Conservation (phyloP, 306 rosid species). For the Sicyos baderoa region DNA sequence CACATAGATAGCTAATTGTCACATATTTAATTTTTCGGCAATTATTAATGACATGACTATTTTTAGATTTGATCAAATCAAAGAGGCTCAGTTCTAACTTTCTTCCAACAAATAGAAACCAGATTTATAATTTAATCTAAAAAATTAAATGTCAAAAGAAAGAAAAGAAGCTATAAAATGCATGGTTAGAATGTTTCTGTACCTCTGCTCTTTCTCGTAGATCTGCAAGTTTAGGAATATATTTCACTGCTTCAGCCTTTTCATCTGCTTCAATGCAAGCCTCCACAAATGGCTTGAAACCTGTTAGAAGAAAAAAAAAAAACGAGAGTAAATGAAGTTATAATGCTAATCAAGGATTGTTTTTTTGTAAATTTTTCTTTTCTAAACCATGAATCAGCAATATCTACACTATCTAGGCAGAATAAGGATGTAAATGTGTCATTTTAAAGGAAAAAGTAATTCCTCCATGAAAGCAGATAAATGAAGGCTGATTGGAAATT, state of each 20-base stretch:
- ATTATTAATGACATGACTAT: too few species aligned
- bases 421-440: neutral
- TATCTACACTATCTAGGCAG: neutral
- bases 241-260: slow-evolving; percentile 81
- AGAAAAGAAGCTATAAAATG: neutral
- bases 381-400: neutral
- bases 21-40: too few species aligned
- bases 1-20: too few species aligned
- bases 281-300: slow-evolving; percentile 89
- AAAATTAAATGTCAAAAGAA: neutral
- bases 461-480: slow-evolving; percentile 1
- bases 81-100: too few species aligned
- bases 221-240: slow-evolving; percentile 87
- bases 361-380: neutral
- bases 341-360: neutral
- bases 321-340: slow-evolving; percentile 6
- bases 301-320: slow-evolving; percentile 33
- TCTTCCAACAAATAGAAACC: too few species aligned
- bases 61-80: too few species aligned
- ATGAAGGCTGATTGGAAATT: slow-evolving; percentile 12
- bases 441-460: neutral
- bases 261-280: slow-evolving; percentile 96
- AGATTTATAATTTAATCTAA: too few species aligned
- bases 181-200: slow-evolving; percentile 10
- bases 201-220: slow-evolving; percentile 97